Evolutionary conservation across 2,329 filamentous ascomycete genomes (phyloP), one percentile per base, ranked within the genome.

Genomic region (Tricladium varicosporioides): DNA sequence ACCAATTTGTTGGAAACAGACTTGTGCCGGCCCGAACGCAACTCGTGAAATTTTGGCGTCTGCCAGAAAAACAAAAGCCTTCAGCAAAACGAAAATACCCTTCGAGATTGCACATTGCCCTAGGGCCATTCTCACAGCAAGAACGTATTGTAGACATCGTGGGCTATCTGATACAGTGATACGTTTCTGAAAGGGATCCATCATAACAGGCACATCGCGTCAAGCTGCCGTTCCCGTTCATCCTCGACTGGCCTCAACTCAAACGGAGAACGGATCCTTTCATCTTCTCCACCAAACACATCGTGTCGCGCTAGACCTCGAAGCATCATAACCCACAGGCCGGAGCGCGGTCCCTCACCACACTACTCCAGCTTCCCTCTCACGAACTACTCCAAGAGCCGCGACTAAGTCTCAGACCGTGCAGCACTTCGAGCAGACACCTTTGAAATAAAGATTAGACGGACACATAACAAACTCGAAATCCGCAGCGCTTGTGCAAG

Each of bases 381-480:
- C 56, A 48, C 59, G 48, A 58, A 45, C 56, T 42, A 59, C 51
- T 51, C 40, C 47, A 53, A 59, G 22, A 60, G 54, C 56, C 36
- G 57, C 58, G 44, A 55, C 47, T 54, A 57, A 53, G 57, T 57
- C 16, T 42, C 32, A 48, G 51, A 60, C 55, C 49, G 56, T 60
- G 51, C 54, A 42, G 18, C 47, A 40, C 16, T 18, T 45, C 40
- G 16, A 55, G 33, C 43, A 44, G 44, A 62, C 51, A 42, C 48
- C n/a, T 53, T 60, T 22, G 50, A 57, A 58, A 59, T 60, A 63
- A 63, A 62, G 57, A 64, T 65, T 60, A 44, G 60, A 62, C 64
- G 60, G 60, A 62, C 58, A 62, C 31, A 44, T 27, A 42, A 48
- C 46, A 49, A 16, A 56, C 48, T 43, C 52, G 43, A 57, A 54